Conservation (phyloP, 1,284 basidiomycete genomes). For the Sporisorium scitamineum region DNA sequence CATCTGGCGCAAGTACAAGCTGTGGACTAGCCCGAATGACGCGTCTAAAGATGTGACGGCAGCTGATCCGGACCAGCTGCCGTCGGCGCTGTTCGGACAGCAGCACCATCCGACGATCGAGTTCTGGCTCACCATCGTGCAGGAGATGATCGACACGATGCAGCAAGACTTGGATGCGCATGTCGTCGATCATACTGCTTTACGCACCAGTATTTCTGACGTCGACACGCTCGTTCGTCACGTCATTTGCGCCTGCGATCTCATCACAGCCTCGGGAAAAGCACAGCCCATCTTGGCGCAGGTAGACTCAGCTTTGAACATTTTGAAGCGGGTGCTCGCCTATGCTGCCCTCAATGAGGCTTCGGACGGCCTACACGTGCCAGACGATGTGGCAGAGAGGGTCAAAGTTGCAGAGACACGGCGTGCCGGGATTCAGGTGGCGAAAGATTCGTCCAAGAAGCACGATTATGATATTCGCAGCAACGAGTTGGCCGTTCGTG, state of each 20-base stretch:
- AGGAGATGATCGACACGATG: constrained; percentile 29
- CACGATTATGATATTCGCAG: not conserved
- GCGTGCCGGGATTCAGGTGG: not conserved
- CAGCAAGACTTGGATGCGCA: constrained; percentile 41
- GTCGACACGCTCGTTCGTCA: constrained; percentile 39
- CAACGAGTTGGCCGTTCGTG: not conserved
- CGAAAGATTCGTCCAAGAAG: not conserved
- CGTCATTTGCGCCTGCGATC: constrained; percentile 20
- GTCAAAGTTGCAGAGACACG: constrained; percentile 11
- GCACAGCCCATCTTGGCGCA: constrained; percentile 9
- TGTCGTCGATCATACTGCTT: constrained; percentile 16
- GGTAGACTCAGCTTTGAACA: constrained; percentile 17
- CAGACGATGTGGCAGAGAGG: constrained; percentile 15
- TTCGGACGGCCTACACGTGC: constrained; percentile 12
- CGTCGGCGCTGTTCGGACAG: constrained; percentile 11
- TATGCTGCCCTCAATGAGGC: constrained; percentile 14
- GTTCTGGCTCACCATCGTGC: constrained; percentile 38
- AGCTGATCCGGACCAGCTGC: not conserved
- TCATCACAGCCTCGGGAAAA: constrained; percentile 20
- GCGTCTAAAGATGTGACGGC: not conserved
- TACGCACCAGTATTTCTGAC: constrained; percentile 25
- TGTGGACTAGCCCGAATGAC: constrained; percentile 21
- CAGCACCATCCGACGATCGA: constrained; percentile 45
- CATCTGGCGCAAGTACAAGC: constrained; percentile 46
- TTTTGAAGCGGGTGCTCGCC: constrained; percentile 34